Conservation (phyloP, 2,329 filamentous ascomycete genomes). For the Fusarium sp. region DNA sequence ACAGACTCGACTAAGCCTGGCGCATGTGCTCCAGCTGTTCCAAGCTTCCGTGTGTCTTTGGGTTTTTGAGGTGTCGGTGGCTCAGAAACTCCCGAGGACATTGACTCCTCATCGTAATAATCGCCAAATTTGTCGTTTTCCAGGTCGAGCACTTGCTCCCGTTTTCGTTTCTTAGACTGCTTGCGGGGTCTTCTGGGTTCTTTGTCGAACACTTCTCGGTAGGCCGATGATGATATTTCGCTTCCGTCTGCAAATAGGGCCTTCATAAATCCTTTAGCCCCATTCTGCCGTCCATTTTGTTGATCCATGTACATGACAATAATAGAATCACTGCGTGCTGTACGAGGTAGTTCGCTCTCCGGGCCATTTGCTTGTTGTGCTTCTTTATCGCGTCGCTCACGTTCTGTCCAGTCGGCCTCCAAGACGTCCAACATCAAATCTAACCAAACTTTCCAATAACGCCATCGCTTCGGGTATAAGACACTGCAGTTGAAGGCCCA, state of each 20-base stretch:
- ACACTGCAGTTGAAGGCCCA: constrained; percentile 95
- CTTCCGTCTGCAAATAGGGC: constrained; percentile 77
- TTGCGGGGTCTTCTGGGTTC: constrained; percentile 64
- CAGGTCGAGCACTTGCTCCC: constrained; percentile 64
- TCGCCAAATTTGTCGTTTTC: constrained; percentile 72
- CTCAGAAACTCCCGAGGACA: constrained; percentile 62
- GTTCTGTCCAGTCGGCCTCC: constrained; percentile 76
- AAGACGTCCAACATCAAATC: constrained; percentile 83
- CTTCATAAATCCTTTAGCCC: constrained; percentile 69
- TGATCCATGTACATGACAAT: constrained; percentile 71
- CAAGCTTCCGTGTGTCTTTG: constrained; percentile 43
- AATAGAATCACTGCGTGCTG: constrained; percentile 66
- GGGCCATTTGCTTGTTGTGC: constrained; percentile 41
- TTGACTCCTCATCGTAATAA: constrained; percentile 70
- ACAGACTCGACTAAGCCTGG: constrained; percentile 66
- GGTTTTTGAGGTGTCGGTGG: constrained; percentile 60
- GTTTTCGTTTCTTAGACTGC: constrained; percentile 64
- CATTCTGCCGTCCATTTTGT: constrained; percentile 60
- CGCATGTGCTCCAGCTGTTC: constrained; percentile 41
- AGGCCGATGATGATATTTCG: constrained; percentile 65
- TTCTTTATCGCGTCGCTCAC: constrained; percentile 63
- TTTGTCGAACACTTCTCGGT: constrained; percentile 75
- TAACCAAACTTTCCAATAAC: constrained; percentile 84
- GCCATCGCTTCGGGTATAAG: constrained; percentile 79
- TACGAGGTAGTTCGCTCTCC: constrained; percentile 43